A percentile compares a stretch with the other conserved stretches of the same genome.
Evolutionary conservation across 148 eudicot genomes (phyloP).

Genomic region (Nepenthes mirabilis): DNA sequence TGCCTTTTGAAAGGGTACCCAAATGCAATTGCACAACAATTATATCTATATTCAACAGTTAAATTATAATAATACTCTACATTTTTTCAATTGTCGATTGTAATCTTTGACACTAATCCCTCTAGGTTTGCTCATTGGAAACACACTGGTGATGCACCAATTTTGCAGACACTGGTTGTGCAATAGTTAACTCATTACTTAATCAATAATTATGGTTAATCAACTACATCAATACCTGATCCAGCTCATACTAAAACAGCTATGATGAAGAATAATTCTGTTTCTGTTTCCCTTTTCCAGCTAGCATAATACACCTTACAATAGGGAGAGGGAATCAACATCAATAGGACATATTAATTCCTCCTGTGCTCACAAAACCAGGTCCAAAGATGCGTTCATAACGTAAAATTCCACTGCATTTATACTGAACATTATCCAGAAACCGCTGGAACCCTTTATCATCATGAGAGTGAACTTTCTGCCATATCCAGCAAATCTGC

Average conservation of each 20-base stretch:
- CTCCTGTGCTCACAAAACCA: conserved; percentile 98
- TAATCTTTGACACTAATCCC: too few relatives aligned
- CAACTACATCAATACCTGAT: background rate
- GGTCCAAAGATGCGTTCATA: conserved; percentile 89
- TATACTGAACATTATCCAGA: conserved; percentile 90
- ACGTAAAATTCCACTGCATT: conserved; percentile 73
- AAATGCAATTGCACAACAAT: too few relatives aligned
- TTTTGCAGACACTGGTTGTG: too few relatives aligned
- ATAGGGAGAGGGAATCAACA: background rate
- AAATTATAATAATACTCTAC: too few relatives aligned
- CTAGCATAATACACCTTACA: background rate
- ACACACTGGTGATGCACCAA: too few relatives aligned
- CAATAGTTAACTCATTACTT: background rate
- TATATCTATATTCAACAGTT: too few relatives aligned
- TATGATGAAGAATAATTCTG: background rate
- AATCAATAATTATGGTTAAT: background rate
- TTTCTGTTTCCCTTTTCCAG: background rate
- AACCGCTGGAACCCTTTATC: conserved; percentile 83
- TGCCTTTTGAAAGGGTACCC: too few relatives aligned
- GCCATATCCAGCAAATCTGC: conserved; percentile 97
- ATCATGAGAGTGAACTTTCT: conserved; percentile 71
- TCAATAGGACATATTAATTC: conserved; percentile 46
- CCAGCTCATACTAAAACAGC: background rate
- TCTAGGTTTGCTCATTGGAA: too few relatives aligned
- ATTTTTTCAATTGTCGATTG: too few relatives aligned